Evolutionary conservation across 202 grass and related monocot genomes (phyloP).

Genomic region (Hordeum pubiflorum): DNA sequence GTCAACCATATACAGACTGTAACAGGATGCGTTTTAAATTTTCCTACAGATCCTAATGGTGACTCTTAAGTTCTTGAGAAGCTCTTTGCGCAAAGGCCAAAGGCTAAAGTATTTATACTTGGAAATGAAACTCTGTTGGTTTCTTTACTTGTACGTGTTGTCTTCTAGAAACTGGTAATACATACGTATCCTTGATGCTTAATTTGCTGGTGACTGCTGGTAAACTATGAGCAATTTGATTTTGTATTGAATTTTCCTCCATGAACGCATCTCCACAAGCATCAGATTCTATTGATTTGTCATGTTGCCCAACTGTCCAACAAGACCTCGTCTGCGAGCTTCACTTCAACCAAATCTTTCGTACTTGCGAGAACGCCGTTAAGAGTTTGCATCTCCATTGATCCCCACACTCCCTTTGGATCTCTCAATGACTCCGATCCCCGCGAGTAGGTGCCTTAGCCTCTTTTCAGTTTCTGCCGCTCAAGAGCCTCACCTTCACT

Average conservation of each 20-base stretch:
- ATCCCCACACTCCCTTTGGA: not conserved
- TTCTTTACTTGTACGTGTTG: not conserved
- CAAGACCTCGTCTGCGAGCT: not conserved
- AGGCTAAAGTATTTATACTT: not conserved
- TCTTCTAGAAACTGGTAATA: not conserved
- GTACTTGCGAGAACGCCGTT: not conserved
- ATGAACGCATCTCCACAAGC: not conserved
- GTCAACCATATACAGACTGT: not conserved
- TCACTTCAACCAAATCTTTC: too few relatives aligned
- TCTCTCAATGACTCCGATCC: too few relatives aligned
- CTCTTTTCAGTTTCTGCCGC: too few relatives aligned
- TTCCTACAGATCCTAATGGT: not conserved
- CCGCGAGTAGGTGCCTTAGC: too few relatives aligned
- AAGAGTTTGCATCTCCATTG: constrained; percentile 14
- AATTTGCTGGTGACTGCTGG: not conserved
- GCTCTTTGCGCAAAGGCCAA: not conserved
- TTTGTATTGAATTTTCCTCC: not conserved
- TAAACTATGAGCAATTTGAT: not conserved
- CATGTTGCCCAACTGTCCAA: not conserved
- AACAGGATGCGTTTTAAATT: not conserved
- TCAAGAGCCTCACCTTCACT: not conserved
- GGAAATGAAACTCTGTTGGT: not conserved
- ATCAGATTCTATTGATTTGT: not conserved
- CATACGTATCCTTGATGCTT: not conserved
- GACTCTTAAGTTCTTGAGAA: not conserved